A percentile compares a stretch with the other conserved stretches of the same genome.
Conservation (phyloP, 2,329 filamentous ascomycete genomes). For the Chrysosporium queenslandicum region DNA sequence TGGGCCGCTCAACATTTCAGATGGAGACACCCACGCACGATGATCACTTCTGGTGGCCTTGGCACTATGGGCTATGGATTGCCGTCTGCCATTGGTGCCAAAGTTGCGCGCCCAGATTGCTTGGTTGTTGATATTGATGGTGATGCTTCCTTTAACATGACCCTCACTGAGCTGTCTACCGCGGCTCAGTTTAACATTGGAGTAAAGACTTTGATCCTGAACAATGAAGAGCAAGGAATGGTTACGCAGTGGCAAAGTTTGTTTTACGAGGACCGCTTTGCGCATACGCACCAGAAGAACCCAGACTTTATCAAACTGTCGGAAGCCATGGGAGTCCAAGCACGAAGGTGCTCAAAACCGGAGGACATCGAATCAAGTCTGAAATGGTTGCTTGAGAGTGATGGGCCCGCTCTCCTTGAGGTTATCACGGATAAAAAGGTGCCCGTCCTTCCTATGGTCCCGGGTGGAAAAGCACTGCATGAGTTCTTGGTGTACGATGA, state of each 20-base stretch:
- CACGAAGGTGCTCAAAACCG: slow-evolving; percentile 60
- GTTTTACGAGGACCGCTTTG: slow-evolving; percentile 87
- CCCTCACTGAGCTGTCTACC: slow-evolving; percentile 85
- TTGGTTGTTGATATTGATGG: slow-evolving; percentile 94
- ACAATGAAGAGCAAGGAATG: slow-evolving; percentile 98
- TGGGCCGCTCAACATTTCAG: slow-evolving; percentile 96
- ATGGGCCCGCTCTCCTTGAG: slow-evolving; percentile 88
- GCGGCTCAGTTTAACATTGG: slow-evolving; percentile 94
- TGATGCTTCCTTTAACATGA: slow-evolving; percentile 99
- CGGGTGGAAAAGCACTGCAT: slow-evolving; percentile 72
- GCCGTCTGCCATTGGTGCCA: slow-evolving; percentile 88
- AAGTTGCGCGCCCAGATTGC: slow-evolving; percentile 70
- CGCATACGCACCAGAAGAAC: slow-evolving; percentile 88
- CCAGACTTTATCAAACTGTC: slow-evolving; percentile 92
- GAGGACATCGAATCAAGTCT: slow-evolving; percentile 68
- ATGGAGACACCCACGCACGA: slow-evolving; percentile 81
- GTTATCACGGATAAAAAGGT: slow-evolving; percentile 71
- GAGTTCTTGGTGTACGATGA: slow-evolving; percentile 87
- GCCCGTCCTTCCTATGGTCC: slow-evolving; percentile 96
- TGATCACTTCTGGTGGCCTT: slow-evolving; percentile 93
- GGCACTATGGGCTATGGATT: slow-evolving; percentile 95
- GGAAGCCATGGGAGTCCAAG: slow-evolving; percentile 80
- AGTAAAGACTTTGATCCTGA: slow-evolving; percentile 86
- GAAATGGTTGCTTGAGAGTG: slow-evolving; percentile 77
- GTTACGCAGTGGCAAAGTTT: slow-evolving; percentile 97